phyloP scores from a whole-genome alignment of 805 yeast species.

The Diddensiella santjacobensis region DNA sequence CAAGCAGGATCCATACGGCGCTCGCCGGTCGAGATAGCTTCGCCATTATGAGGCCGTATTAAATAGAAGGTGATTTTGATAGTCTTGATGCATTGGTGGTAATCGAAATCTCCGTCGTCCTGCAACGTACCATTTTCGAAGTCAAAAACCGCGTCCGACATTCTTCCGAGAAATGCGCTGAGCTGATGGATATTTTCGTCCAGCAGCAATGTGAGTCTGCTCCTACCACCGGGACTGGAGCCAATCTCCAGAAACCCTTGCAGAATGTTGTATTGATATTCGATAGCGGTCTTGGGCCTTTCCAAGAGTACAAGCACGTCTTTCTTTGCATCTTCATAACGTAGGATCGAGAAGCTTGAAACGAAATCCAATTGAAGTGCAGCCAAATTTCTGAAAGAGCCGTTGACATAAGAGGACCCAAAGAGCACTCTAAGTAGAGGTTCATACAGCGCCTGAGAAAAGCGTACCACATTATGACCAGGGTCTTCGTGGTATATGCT shows the following conservation, averaged over 20 bases:
- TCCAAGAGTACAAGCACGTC: constrained; percentile 14
- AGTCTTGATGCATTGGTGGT: constrained; percentile 13
- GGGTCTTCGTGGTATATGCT: constrained; percentile 12
- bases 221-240: constrained; percentile 14
- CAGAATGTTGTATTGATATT: constrained; percentile 16
- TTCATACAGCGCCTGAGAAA: constrained; percentile 11
- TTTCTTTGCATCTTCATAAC: constrained; percentile 5
- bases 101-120: constrained; percentile 1
- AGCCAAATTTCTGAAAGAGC: constrained; percentile 12
- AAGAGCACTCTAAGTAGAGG: constrained; percentile 13
- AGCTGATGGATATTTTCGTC: constrained; percentile 2
- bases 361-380: constrained; percentile 17
- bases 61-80: constrained; percentile 1
- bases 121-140: constrained; percentile 4
- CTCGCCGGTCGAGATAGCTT: background rate
- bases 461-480: constrained; percentile 8
- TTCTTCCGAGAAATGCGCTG: constrained; percentile 8
- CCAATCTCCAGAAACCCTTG: constrained; percentile 16
- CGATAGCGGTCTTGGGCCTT: constrained; percentile 5
- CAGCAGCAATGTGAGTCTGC: constrained; percentile 8
- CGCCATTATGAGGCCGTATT: constrained; percentile 2
- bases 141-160: constrained; percentile 9
- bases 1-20: constrained; percentile 4
- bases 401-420: constrained; percentile 2
- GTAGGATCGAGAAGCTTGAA: constrained; percentile 13